A percentile compares a stretch with the other conserved stretches of the same genome.
Evolutionary conservation across 2,329 filamentous ascomycete species (phyloP).

Genomic region (Rhinocladiella mackenziei): DNA sequence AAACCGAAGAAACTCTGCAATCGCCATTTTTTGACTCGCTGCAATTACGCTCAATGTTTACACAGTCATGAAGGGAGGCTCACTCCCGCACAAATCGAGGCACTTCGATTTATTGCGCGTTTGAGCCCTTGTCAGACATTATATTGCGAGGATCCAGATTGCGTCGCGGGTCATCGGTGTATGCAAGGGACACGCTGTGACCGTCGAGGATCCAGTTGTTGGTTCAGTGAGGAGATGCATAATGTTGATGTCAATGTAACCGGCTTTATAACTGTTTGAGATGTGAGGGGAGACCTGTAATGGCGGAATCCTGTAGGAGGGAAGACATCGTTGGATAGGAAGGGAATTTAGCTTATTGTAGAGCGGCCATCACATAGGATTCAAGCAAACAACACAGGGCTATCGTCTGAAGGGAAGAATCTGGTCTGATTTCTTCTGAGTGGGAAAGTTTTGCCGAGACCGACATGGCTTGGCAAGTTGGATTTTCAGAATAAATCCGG

Average conservation of each 20-base stretch:
- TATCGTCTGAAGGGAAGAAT: too few species aligned
- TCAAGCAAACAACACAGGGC: too few species aligned
- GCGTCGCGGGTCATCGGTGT: slow-evolving; percentile 33
- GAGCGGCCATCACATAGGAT: too few species aligned
- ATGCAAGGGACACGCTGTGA: slow-evolving; percentile 20
- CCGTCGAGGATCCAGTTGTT: slow-evolving; percentile 23
- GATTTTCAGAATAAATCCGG: too few species aligned
- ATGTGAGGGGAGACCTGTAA: too few species aligned
- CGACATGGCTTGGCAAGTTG: too few species aligned
- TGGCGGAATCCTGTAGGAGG: too few species aligned
- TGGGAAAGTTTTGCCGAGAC: too few species aligned
- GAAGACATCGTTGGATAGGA: too few species aligned
- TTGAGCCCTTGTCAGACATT: slow-evolving; percentile 30
- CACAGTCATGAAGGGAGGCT: slow-evolving; percentile 32
- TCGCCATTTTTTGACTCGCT: slow-evolving; percentile 32
- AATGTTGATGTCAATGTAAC: slow-evolving; percentile 27
- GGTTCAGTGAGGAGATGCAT: slow-evolving; percentile 30
- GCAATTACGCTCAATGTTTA: slow-evolving; percentile 28
- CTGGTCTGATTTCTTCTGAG: too few species aligned
- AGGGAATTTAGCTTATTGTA: too few species aligned
- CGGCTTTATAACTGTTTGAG: slow-evolving; percentile 6
- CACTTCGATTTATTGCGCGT: slow-evolving; percentile 34
- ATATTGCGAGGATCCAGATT: slow-evolving; percentile 32
- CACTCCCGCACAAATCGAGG: slow-evolving; percentile 25
- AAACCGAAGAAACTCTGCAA: slow-evolving; percentile 37